Percentiles rank a stretch among this genome's conserved stretches.
Evolutionary conservation across 495 filamentous ascomycete species (phyloP).

Genomic region (Penicillium pulvis): DNA sequence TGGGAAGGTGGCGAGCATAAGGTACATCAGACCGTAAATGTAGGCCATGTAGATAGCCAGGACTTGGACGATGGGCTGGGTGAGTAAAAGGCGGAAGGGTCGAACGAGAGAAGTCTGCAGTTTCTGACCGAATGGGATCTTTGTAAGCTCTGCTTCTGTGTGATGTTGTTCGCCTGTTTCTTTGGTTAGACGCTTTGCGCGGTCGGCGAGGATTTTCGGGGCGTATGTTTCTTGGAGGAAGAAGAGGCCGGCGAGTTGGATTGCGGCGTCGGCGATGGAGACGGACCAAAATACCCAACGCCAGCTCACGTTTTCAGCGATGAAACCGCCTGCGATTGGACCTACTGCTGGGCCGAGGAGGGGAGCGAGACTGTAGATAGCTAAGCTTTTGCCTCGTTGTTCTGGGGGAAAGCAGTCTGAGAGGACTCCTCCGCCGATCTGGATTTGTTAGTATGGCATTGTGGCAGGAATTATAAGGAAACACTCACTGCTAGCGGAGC

Average conservation of each 20-base stretch:
- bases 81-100: conserved; percentile 58
- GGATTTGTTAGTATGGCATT: neutral
- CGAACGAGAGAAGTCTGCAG: conserved; percentile 48
- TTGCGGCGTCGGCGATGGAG: conserved; percentile 60
- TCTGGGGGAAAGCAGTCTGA: conserved; percentile 64
- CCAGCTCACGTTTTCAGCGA: conserved; percentile 69
- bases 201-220: conserved; percentile 57
- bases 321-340: conserved; percentile 65
- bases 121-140: conserved; percentile 40
- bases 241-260: conserved; percentile 66
- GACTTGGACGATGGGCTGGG: conserved; percentile 62
- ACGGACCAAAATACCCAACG: conserved; percentile 70
- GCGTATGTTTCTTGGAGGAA: conserved; percentile 72
- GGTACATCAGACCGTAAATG: conserved; percentile 72
- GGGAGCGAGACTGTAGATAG: conserved; percentile 65
- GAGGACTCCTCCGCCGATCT: conserved; percentile 62
- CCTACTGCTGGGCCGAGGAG: conserved; percentile 68
- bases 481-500: conserved; percentile 51
- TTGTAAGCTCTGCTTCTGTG: conserved; percentile 61
- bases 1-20: conserved; percentile 70
- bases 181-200: conserved; percentile 58
- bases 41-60: conserved; percentile 67
- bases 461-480: neutral
- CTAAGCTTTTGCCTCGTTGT: conserved; percentile 64
- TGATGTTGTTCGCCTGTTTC: conserved; percentile 66